A percentile compares a stretch with the other conserved stretches of the same genome.
phyloP scores from a whole-genome alignment of 2,329 filamentous ascomycete species.

The Fusarium succisae region DNA sequence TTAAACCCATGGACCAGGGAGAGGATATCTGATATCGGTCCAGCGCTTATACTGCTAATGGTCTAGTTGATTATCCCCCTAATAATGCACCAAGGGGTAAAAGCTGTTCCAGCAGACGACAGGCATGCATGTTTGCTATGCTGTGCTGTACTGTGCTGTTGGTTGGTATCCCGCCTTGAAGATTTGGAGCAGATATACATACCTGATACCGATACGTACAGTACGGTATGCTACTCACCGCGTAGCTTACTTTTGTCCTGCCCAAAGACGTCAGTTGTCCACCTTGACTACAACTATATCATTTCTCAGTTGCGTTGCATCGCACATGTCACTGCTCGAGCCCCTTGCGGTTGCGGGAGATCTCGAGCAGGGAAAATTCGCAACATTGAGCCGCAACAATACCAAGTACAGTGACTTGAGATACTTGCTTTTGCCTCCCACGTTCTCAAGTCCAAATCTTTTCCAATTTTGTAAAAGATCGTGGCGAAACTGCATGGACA shows the following conservation, averaged over 20 bases:
- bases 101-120: neutral
- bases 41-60: neutral
- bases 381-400: slow-evolving; percentile 19
- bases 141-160: neutral
- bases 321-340: slow-evolving; percentile 8
- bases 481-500: slow-evolving; percentile 4
- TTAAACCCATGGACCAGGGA: neutral
- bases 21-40: neutral
- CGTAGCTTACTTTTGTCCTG: neutral
- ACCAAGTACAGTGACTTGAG: slow-evolving; percentile 1
- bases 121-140: neutral
- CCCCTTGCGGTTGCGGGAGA: slow-evolving; percentile 14
- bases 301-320: neutral
- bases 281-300: slow-evolving; percentile 8
- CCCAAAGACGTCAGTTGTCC: slow-evolving; percentile 11
- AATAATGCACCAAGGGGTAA: neutral
- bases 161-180: neutral
- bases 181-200: neutral
- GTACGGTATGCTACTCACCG: neutral
- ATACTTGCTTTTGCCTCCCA: slow-evolving; percentile 4
- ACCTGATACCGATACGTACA: neutral
- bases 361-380: neutral
- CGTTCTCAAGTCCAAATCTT: neutral
- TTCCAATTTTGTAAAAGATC: neutral
- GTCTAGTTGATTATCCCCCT: slow-evolving; percentile 8